Conservation (phyloP, 2,329 filamentous ascomycete genomes). For the Drechmeria coniospora region DNA sequence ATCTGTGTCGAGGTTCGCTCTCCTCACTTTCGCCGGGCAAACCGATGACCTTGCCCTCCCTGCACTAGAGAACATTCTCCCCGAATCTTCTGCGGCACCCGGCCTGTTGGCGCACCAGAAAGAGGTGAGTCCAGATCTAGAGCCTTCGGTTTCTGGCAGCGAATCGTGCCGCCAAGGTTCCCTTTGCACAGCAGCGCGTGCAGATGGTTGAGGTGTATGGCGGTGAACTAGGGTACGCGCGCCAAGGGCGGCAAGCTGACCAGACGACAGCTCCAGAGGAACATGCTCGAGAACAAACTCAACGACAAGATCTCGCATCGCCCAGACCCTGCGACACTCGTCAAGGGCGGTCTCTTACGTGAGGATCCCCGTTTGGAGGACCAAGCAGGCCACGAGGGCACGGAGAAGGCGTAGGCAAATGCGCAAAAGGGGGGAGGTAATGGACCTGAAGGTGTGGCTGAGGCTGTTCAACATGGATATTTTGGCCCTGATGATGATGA, state of each 20-base stretch:
- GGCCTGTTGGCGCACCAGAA: conserved; percentile 65
- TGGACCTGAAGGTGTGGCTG: background rate
- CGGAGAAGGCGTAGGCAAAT: conserved; percentile 50
- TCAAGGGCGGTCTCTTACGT: conserved; percentile 66
- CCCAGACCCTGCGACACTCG: conserved; percentile 58
- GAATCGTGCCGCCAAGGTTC: too few relatives aligned
- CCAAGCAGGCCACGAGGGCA: conserved; percentile 43
- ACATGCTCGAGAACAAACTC: conserved; percentile 74
- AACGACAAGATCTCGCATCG: conserved; percentile 75
- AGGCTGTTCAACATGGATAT: background rate
- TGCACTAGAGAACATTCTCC: conserved; percentile 65
- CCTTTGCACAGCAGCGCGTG: background rate
- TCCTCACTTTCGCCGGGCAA: background rate
- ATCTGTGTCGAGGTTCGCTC: too few relatives aligned
- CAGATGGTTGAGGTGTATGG: background rate
- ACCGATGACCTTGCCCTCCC: background rate
- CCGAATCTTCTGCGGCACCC: conserved; percentile 61
- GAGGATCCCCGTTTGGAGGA: conserved; percentile 47
- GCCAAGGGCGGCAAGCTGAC: background rate
- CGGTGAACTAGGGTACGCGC: background rate
- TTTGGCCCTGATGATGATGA: too few relatives aligned
- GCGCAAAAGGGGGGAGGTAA: conserved; percentile 32
- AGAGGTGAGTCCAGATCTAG: conserved; percentile 32
- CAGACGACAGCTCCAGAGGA: conserved; percentile 49
- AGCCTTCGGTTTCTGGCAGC: background rate